Conservation (phyloP, 2,329 filamentous ascomycete species). For the Tolypocladium amazonense region DNA sequence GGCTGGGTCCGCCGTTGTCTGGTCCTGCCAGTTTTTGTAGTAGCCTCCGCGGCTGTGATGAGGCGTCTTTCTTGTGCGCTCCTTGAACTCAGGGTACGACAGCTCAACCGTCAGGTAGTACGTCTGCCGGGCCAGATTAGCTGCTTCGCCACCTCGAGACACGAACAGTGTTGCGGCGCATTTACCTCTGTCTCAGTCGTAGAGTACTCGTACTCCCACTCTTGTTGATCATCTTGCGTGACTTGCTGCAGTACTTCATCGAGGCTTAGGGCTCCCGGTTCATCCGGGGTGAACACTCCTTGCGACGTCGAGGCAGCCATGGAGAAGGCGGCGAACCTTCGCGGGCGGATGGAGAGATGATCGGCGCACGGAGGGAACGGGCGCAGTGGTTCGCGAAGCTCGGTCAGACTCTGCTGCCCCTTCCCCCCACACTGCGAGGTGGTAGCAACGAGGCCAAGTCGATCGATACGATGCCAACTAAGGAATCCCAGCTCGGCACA, state of each 20-base stretch:
- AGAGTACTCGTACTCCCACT: conserved; percentile 61
- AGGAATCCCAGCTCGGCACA: neutral
- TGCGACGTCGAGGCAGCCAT: neutral
- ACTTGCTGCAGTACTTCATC: conserved; percentile 16
- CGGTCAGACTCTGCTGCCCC: neutral
- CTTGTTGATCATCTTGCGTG: conserved; percentile 36
- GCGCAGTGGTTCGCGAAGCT: neutral
- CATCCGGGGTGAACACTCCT: conserved; percentile 5
- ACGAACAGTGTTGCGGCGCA: too few relatives aligned
- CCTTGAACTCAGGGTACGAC: conserved; percentile 47
- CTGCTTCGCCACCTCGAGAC: neutral
- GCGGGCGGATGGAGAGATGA: neutral
- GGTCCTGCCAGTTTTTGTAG: conserved; percentile 29
- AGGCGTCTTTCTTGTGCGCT: conserved; percentile 26
- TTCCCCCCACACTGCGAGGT: neutral
- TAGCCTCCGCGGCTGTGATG: conserved; percentile 34
- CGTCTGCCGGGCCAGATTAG: conserved; percentile 29
- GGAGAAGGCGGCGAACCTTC: neutral
- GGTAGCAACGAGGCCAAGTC: neutral
- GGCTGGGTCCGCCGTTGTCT: conserved; percentile 12
- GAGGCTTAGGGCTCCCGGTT: conserved; percentile 15
- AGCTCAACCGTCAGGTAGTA: conserved; percentile 56
- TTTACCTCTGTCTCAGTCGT: conserved; percentile 49
- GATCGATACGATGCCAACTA: neutral
- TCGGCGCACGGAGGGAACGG: neutral